A percentile compares a stretch with the other conserved stretches of the same genome.
These are phyloP conservation scores for Candida sanyaensis DNA, from an alignment of 1,139 yeast genomes.

Conservation along the genomic window DNA sequence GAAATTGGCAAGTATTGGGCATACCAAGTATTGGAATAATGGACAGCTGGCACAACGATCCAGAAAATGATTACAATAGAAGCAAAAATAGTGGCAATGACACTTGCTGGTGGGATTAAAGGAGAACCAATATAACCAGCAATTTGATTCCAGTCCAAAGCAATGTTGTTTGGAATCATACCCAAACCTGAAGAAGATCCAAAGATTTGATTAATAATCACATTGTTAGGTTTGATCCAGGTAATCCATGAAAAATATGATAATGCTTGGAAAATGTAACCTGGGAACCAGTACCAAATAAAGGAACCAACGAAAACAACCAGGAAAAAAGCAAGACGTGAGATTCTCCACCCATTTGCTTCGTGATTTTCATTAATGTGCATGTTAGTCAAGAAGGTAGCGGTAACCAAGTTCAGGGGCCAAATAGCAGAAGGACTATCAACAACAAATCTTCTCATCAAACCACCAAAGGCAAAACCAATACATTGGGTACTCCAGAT, in stretches of 20 bases:
- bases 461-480: slow-evolving; percentile 68
- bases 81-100: slow-evolving; percentile 50
- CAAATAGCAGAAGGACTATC: slow-evolving; percentile 66
- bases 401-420: slow-evolving; percentile 58
- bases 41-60: slow-evolving; percentile 43
- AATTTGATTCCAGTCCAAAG: slow-evolving; percentile 48
- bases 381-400: slow-evolving; percentile 55
- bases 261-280: slow-evolving; percentile 38
- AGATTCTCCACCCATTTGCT: slow-evolving; percentile 45
- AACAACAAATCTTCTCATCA: slow-evolving; percentile 56
- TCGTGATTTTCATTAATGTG: slow-evolving; percentile 61
- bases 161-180: slow-evolving; percentile 49
- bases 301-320: slow-evolving; percentile 29
- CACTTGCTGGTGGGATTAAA: slow-evolving; percentile 65
- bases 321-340: slow-evolving; percentile 36
- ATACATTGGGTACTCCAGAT: slow-evolving; percentile 59
- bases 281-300: slow-evolving; percentile 47
- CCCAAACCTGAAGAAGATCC: slow-evolving; percentile 65
- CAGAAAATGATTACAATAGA: slow-evolving; percentile 47
- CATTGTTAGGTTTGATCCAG: slow-evolving; percentile 45
- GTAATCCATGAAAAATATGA: slow-evolving; percentile 40
- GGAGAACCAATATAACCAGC: slow-evolving; percentile 65
- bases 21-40: slow-evolving; percentile 46
- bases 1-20: slow-evolving; percentile 47
- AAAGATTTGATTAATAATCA: slow-evolving; percentile 60